Conservation (phyloP, 495 filamentous ascomycete species). For the Cercophora sp. region DNA sequence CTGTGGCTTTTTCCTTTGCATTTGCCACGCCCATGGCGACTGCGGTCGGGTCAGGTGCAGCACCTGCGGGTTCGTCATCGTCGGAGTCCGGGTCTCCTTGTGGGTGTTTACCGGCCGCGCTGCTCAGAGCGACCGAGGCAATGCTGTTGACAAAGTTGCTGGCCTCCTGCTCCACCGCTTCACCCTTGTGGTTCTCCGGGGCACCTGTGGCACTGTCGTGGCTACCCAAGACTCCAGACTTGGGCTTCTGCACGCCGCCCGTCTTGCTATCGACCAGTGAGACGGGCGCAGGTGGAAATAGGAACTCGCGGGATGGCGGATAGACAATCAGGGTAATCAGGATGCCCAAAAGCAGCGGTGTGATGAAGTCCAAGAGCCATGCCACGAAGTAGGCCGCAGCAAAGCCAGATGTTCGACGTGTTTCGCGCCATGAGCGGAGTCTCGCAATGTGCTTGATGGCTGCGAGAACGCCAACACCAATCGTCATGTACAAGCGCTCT, state of each 20-base stretch:
- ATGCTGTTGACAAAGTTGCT: constrained; percentile 75
- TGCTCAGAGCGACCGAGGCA: constrained; percentile 68
- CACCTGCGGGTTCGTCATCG: constrained; percentile 42
- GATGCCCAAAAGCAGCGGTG: constrained; percentile 53
- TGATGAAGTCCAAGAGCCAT: constrained; percentile 73
- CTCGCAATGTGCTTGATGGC: constrained; percentile 71
- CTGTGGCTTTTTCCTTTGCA: constrained; percentile 52
- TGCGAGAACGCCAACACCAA: constrained; percentile 63
- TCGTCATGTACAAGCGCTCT: constrained; percentile 83
- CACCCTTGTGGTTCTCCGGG: constrained; percentile 79
- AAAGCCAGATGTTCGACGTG: constrained; percentile 62
- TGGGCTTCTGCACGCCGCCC: constrained; percentile 65
- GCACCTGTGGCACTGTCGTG: constrained; percentile 77
- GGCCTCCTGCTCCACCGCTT: constrained; percentile 83
- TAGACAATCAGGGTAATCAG: constrained; percentile 64
- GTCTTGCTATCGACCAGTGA: constrained; percentile 58
- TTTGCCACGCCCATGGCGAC: constrained; percentile 48
- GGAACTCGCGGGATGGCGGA: constrained; percentile 55
- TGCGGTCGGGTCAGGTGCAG: constrained; percentile 58
- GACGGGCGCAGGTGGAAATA: constrained; percentile 75
- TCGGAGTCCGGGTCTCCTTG: constrained; percentile 45
- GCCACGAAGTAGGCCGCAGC: constrained; percentile 65
- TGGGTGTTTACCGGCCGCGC: constrained; percentile 69
- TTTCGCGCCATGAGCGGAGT: constrained; percentile 77
- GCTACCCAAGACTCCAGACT: constrained; percentile 66